Evolutionary conservation across 2,329 filamentous ascomycete species (phyloP), one percentile per base, ranked within the genome.

Genomic region (Paraphoma chrysanthemicola): DNA sequence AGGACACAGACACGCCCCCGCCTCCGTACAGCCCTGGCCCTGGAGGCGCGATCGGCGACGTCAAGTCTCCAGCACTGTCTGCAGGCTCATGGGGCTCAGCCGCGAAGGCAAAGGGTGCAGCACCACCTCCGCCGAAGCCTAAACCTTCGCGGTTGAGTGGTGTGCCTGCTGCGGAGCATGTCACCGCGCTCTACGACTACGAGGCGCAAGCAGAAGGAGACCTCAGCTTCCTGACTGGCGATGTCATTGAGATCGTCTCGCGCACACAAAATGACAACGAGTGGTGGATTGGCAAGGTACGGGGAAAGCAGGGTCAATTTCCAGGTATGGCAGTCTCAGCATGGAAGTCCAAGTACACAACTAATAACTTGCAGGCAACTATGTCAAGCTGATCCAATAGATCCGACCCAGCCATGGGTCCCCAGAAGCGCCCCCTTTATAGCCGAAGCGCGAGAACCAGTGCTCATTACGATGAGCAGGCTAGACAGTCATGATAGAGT

Each of bases 141-240:
- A 83, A 97, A 81, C 93, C 93, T 2, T 88, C 85, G 44, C 83
- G 88, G 52, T 81, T 98, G 45, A 89, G 84, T 63, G 88, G 83
- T 3, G 83, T 80, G 14, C 87, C 90, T 0, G 80, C 82, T 0
- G 85, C 85, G 0, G 93, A 97, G 77, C 93, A 86, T 0, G 93
- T 90, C 33, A 97, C 93, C 2, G 95, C 95, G 7, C 79, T 99
- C 59, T 99, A 97, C 77, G 95, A 98, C 73, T 99, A 96, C 72
- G 92, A 96, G 60, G 95, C 95, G 6, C 93, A 98, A 75, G 93
- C 94, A 1, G 93, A 96, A 62, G 93, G 93, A 3, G 95, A 99
- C 74, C 81, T 99, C 60, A 96, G 91, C 69, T 99, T 99, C 80
- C 85, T 85, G 16, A 88, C 92, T 0, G 93, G 94, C 5, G 95